A percentile compares a stretch with the other conserved stretches of the same genome.
These are phyloP conservation scores for Cornus florida DNA, from an alignment of 148 eudicot genomes.

Conservation along the genomic window DNA sequence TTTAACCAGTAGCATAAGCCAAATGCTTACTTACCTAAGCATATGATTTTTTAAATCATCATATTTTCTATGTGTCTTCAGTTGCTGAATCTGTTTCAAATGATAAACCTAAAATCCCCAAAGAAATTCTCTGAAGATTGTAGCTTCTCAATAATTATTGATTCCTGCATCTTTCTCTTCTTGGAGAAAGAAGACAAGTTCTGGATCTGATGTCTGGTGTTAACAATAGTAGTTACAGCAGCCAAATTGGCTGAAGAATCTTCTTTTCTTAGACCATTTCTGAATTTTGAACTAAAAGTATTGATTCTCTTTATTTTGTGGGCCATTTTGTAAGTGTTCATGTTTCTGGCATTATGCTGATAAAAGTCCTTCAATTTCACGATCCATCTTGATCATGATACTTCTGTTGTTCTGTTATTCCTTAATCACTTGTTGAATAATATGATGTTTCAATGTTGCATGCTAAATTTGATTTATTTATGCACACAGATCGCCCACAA, in stretches of 20 bases:
- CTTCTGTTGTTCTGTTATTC: conserved; percentile 3
- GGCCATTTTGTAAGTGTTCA: background rate
- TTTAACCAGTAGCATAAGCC: background rate
- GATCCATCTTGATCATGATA: background rate
- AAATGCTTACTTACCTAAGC: background rate
- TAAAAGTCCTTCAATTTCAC: background rate
- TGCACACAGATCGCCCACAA: conserved; percentile 77
- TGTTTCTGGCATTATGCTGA: background rate
- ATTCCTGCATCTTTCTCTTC: background rate
- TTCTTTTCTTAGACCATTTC: background rate
- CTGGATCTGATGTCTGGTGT: background rate
- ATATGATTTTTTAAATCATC: background rate
- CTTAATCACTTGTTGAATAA: background rate
- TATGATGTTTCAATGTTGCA: background rate
- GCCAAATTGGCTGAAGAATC: background rate
- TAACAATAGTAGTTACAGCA: background rate
- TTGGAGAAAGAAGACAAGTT: background rate
- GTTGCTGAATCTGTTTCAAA: background rate
- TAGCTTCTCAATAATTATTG: background rate
- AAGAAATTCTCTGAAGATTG: background rate
- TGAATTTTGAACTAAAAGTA: background rate
- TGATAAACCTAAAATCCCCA: background rate
- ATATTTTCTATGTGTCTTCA: background rate
- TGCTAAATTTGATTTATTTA: conserved; percentile 11
- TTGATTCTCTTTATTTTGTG: background rate